Base-by-base conservation (phyloP, 2,329 filamentous ascomycete genomes). In the Phialemoniopsis sp. region DNA sequence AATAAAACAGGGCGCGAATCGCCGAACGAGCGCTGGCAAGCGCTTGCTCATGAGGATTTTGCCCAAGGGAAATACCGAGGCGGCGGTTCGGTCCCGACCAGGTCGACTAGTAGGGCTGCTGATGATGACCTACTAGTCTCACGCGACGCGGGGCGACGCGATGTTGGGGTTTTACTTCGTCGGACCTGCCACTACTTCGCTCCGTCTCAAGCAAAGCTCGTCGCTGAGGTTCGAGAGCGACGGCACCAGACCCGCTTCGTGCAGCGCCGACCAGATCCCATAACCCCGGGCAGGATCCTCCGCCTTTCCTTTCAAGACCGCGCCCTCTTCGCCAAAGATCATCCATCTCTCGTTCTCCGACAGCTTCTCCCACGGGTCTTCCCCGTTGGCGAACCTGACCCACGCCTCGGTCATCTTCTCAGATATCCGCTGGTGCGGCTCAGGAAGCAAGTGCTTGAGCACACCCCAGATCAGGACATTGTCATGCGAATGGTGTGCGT, bases 381-480 rank as follows among this genome's bases (percentile, higher is more conserved):
- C 32, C 17, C 44, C 44, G n/a, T 37, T 31, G 10, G 44, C 39
- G 33, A 46, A 44, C n/a, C 28, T n/a, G n/a, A 46, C 13, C 37
- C 38, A 44, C 18, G 42, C 44, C 8, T 21, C 39, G 21, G 14
- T 16, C 41, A 46, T 45, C 8, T 12, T 13, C 10, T 18, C 36
- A 3, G 32, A 18, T 2, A 38, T 38, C 2, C 12, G 13, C 13
- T 39, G 40, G n/a, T 47, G 45, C 16, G 29, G n/a, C 7, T 32
- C 21, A 10, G 42, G 45, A 14, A 47, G 42, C 4, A n/a, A 18
- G 19, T 45, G 28, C 5, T 29, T 15, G 8, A 52, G 34, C 5
- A 49, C 8, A 4, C 37, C 36, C 49, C 49, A 52, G 18, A 52
- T 19, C 14, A 42, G 32, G 5, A 51, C 46, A 29, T 50, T 49